Evolutionary conservation across 108 stramenopile species (phyloP), one percentile per base, ranked within the genome.

Genomic region (Pseudonitzschia delicatissima): DNA sequence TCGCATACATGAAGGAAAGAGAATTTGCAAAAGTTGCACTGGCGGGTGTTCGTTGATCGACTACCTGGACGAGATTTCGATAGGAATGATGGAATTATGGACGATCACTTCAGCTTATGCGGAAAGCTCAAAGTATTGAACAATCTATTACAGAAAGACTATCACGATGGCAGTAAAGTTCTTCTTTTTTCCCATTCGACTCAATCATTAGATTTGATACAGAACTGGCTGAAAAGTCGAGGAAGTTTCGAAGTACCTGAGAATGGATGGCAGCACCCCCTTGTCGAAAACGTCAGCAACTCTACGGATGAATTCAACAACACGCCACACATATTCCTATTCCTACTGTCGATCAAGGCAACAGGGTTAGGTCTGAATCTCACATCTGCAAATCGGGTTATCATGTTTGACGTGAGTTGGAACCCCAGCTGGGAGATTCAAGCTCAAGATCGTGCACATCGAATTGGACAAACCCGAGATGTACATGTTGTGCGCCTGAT

Each of bases 111-210:
- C 50, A 76, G 51, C 23, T 68, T 95, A 12, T 90, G 87, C 11
- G 94, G 94, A 21, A 95, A 95, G 64, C 84, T 95, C 81, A 80
- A 73, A 57, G 74, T 76, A 0, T 55, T 95, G 53, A 70, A 80
- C 36, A 69, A 74, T 33, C 61, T 84, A 12, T 63, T 79, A 3
- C 27, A 70, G n/a, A 65, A 58, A 29, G 89, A 70, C 61, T 61
- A 76, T 12, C 44, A 63, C 11, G 76, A 76, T 29, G 67, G 67
- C 4, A 73, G 84, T 42, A 78, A 84, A 25, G 83, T 91, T 0
- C 77, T 99, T 13, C 40, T 99, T 21, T 95, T 97, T 67, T 96
- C 96, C n/a, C 80, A 87, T 37, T 98, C 94, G 42, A 96, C 96
- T 27, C 72, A 80, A 51, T 82, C 89, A 4, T 68, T 99, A 67